Conservation (phyloP, 1,139 yeast genomes). For the Komagataea norvegica region DNA sequence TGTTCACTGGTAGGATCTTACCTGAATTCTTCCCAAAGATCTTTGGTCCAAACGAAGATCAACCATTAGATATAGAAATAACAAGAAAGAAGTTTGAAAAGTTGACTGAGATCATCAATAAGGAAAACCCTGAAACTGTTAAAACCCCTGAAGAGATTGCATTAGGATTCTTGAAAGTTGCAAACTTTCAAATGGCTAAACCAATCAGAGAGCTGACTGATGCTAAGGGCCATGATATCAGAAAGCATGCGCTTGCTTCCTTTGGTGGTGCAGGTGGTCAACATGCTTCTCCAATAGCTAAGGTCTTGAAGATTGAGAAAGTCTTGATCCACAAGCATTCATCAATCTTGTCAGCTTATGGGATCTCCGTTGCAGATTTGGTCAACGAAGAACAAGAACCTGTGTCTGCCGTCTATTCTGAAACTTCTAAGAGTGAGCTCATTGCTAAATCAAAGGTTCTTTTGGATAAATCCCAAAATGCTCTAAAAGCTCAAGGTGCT, state of each 20-base stretch:
- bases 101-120: slow-evolving; percentile 39
- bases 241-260: slow-evolving; percentile 44
- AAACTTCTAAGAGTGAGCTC: slow-evolving; percentile 23
- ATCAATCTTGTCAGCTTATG: slow-evolving; percentile 51
- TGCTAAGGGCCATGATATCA: slow-evolving; percentile 44
- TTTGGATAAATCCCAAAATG: slow-evolving; percentile 21
- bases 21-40: slow-evolving; percentile 53
- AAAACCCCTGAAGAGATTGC: slow-evolving; percentile 45
- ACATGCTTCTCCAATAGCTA: slow-evolving; percentile 47
- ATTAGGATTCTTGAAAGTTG: slow-evolving; percentile 46
- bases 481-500: slow-evolving; percentile 44
- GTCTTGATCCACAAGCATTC: slow-evolving; percentile 50
- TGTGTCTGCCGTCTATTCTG: slow-evolving; percentile 34
- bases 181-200: slow-evolving; percentile 51
- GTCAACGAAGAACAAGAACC: slow-evolving; percentile 66
- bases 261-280: slow-evolving; percentile 62
- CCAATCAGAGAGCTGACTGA: slow-evolving; percentile 52
- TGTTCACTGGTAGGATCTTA: slow-evolving; percentile 45
- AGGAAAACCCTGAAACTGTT: slow-evolving; percentile 27
- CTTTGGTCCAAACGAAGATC: slow-evolving; percentile 51
- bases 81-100: slow-evolving; percentile 37
- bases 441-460: slow-evolving; percentile 31
- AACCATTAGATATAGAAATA: slow-evolving; percentile 41
- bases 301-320: slow-evolving; percentile 39
- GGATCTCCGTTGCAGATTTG: slow-evolving; percentile 51